Percentiles rank a stretch among this genome's conserved stretches.
These are phyloP conservation scores for Knufia petricola DNA, from an alignment of 2,329 filamentous ascomycete species.

Conservation along the genomic window DNA sequence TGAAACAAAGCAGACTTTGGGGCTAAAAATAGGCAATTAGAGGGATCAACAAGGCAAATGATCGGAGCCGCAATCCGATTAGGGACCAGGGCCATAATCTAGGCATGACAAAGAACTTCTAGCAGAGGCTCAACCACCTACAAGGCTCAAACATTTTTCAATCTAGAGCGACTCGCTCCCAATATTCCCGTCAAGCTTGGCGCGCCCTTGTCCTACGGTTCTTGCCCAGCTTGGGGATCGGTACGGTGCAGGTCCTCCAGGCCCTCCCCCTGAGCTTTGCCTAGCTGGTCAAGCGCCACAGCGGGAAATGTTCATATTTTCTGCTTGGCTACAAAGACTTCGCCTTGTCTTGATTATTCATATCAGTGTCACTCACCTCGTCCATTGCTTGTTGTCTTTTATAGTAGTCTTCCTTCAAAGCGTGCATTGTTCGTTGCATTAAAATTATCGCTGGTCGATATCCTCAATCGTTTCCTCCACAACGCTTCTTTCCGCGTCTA, in stretches of 20 bases:
- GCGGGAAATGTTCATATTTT: too few relatives aligned
- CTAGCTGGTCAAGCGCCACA: too few relatives aligned
- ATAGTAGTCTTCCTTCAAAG: background rate
- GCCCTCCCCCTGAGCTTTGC: background rate
- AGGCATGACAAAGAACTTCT: too few relatives aligned
- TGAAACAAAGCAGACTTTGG: too few relatives aligned
- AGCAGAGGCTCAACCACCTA: too few relatives aligned
- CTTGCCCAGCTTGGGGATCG: background rate
- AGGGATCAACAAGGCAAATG: too few relatives aligned
- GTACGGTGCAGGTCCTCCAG: background rate
- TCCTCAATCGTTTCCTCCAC: background rate
- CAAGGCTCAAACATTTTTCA: background rate
- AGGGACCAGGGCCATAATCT: too few relatives aligned
- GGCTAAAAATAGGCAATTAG: too few relatives aligned
- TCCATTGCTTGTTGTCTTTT: background rate
- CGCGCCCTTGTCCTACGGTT: background rate
- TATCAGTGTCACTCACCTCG: background rate
- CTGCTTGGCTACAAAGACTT: background rate
- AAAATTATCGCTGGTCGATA: background rate
- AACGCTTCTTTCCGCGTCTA: background rate
- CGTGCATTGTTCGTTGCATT: background rate
- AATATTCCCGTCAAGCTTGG: background rate
- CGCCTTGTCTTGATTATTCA: background rate
- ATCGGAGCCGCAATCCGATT: too few relatives aligned
- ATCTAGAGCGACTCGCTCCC: background rate